phyloP scores from a whole-genome alignment of 192 early-diverging fungal species.

The Podochytrium sp. region DNA sequence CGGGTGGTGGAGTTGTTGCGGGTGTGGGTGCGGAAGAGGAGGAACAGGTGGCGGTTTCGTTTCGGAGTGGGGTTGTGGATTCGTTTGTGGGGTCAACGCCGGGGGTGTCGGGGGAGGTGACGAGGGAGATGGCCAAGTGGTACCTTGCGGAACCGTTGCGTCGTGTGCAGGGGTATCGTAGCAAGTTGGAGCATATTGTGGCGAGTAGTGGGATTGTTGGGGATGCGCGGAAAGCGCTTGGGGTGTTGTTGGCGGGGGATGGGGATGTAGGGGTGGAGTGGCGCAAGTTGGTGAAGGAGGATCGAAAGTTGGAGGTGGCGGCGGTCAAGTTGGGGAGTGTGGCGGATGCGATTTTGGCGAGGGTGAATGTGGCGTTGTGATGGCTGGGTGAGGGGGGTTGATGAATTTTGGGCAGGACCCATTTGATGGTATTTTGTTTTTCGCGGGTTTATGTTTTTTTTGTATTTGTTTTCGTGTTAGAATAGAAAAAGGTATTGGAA shows the following conservation, averaged over 20 bases:
- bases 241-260: background rate
- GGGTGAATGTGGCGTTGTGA: background rate
- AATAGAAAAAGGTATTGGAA: constrained; percentile 19
- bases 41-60: background rate
- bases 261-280: constrained; percentile 26
- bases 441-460: constrained; percentile 62
- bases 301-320: constrained; percentile 21
- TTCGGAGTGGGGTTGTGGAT: constrained; percentile 12
- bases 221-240: background rate
- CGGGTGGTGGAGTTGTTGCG: background rate
- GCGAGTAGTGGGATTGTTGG: background rate
- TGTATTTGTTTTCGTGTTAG: constrained; percentile 32
- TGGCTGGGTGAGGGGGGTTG: background rate
- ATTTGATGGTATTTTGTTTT: constrained; percentile 79
- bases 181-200: background rate
- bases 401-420: background rate
- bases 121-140: constrained; percentile 9
- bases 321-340: constrained; percentile 29
- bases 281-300: constrained; percentile 24
- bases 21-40: background rate
- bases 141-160: constrained; percentile 22
- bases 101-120: background rate
- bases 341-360: background rate
- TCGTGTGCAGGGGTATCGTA: background rate
- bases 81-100: background rate